Evolutionary conservation across 768 basidiomycete genomes (phyloP).

Genomic region (Leccinum broughii): DNA sequence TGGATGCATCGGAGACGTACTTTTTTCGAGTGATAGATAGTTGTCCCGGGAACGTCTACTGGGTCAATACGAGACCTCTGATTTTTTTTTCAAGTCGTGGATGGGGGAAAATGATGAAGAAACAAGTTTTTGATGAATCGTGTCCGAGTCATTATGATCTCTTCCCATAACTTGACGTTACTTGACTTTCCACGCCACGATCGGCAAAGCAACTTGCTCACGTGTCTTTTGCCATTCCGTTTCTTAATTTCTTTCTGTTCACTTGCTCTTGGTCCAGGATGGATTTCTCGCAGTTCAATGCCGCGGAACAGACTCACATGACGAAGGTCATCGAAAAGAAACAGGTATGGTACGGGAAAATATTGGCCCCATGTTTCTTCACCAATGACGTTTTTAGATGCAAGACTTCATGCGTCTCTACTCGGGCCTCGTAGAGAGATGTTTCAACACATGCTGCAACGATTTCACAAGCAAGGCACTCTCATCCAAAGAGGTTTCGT

Average conservation of each 20-base stretch:
- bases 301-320: constrained; percentile 96
- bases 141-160: not conserved
- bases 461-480: constrained; percentile 96
- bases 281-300: constrained; percentile 91
- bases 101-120: not conserved
- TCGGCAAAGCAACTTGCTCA: constrained; percentile 8
- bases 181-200: constrained; percentile 5
- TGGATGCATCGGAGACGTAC: constrained; percentile 14
- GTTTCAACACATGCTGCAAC: constrained; percentile 93
- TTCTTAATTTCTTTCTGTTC: not conserved
- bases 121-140: not conserved
- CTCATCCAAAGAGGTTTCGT: constrained; percentile 83
- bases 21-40: constrained; percentile 13
- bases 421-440: constrained; percentile 91
- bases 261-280: constrained; percentile 40
- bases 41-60: not conserved
- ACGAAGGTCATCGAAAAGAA: constrained; percentile 93
- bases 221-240: constrained; percentile 1
- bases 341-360: constrained; percentile 64
- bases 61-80: constrained; percentile 12
- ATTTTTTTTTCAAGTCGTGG: constrained; percentile 2
- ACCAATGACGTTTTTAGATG: constrained; percentile 59
- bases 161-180: not conserved
- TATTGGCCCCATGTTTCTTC: not conserved
- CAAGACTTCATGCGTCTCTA: constrained; percentile 98